These are phyloP conservation scores for Ogataea hybrid DNA, from an alignment of 1,139 yeast species.

Conservation along the genomic window DNA sequence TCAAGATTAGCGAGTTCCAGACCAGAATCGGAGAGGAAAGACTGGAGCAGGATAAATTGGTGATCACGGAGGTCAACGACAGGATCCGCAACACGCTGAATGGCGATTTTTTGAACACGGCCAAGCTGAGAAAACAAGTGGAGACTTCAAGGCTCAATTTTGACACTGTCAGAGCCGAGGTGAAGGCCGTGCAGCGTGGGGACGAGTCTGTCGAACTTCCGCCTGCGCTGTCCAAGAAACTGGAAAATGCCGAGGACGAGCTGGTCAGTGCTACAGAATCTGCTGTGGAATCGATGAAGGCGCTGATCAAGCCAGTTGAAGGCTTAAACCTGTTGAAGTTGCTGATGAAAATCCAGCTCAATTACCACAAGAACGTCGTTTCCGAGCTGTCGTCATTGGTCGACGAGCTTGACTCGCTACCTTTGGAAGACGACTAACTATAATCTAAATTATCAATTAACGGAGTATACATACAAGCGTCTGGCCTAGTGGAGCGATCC, in stretches of 20 bases:
- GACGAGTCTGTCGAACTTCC: constrained; percentile 34
- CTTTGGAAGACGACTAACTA: constrained; percentile 39
- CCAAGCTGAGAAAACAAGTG: constrained; percentile 62
- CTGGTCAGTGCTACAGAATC: constrained; percentile 71
- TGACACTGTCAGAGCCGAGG: constrained; percentile 62
- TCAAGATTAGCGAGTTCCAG: constrained; percentile 56
- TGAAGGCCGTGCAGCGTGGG: constrained; percentile 38
- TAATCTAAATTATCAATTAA: background rate
- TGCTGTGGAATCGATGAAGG: constrained; percentile 77
- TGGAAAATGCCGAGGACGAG: constrained; percentile 72
- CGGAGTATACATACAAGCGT: background rate
- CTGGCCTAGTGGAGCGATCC: constrained; percentile 22
- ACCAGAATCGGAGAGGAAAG: constrained; percentile 59
- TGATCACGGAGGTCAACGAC: constrained; percentile 54
- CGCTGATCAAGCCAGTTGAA: constrained; percentile 64
- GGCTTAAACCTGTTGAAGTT: constrained; percentile 59
- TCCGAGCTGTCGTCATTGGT: constrained; percentile 42
- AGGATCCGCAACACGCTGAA: constrained; percentile 51
- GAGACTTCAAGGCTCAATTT: constrained; percentile 67
- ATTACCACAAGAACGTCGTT: constrained; percentile 57
- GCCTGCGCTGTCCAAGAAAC: constrained; percentile 47
- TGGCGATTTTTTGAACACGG: constrained; percentile 59
- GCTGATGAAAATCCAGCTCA: constrained; percentile 64
- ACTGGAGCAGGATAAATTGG: constrained; percentile 62
- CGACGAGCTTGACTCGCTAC: constrained; percentile 40